Evolutionary conservation across 2,329 filamentous ascomycete genomes (phyloP).

Genomic region (Pseudogymnoascus sp.): DNA sequence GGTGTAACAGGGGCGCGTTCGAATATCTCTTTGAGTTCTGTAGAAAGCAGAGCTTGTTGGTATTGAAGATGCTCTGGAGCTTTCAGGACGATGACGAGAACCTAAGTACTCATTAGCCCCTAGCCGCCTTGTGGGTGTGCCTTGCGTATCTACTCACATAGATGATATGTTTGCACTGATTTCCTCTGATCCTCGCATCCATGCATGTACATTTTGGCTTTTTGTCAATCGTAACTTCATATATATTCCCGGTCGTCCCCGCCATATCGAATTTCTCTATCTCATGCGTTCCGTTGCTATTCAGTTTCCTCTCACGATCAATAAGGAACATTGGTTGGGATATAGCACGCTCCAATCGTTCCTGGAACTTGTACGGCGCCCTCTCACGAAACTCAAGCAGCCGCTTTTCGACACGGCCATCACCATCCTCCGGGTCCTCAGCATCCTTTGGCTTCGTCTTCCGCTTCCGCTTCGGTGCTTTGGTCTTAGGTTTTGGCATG

Average conservation of each 20-base stretch:
- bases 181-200: constrained; percentile 41
- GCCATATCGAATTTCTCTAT: constrained; percentile 49
- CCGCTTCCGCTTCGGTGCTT: neutral
- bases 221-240: constrained; percentile 48
- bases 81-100: constrained; percentile 51
- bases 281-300: constrained; percentile 32
- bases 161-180: constrained; percentile 58
- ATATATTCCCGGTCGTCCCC: constrained; percentile 56
- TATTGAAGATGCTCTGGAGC: constrained; percentile 48
- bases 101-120: constrained; percentile 27
- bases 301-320: constrained; percentile 32
- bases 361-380: constrained; percentile 39
- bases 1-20: constrained; percentile 43
- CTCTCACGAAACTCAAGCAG: constrained; percentile 34
- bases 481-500: neutral
- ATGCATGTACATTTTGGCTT: constrained; percentile 49
- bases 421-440: neutral
- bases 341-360: constrained; percentile 40
- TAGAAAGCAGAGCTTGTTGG: constrained; percentile 52
- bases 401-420: constrained; percentile 30
- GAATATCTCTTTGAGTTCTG: constrained; percentile 51
- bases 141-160: constrained; percentile 37
- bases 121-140: constrained; percentile 6
- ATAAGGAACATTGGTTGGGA: constrained; percentile 53
- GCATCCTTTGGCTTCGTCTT: neutral